phyloP scores from a whole-genome alignment of 352 stramenopile genomes.

The Hyaloperonospora arabidopsidis region DNA sequence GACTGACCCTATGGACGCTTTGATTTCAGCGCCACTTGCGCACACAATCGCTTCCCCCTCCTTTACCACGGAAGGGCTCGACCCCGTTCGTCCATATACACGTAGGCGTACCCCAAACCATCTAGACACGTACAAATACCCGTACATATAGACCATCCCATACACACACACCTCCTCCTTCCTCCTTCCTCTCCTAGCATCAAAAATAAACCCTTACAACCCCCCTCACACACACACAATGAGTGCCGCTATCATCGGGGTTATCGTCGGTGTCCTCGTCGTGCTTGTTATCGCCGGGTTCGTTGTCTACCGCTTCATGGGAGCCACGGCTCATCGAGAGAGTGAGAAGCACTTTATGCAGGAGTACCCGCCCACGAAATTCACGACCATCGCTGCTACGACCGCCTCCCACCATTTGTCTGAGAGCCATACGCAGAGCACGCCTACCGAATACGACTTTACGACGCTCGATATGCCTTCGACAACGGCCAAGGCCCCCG shows the following conservation, averaged over 20 bases:
- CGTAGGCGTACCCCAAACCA: too few relatives aligned
- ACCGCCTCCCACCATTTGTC: constrained; percentile 10
- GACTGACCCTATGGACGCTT: too few relatives aligned
- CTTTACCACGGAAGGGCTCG: too few relatives aligned
- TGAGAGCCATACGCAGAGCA: constrained; percentile 24
- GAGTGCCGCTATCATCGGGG: constrained; percentile 37
- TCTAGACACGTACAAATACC: too few relatives aligned
- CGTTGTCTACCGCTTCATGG: constrained; percentile 31
- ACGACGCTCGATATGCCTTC: constrained; percentile 22
- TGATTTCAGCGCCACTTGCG: too few relatives aligned
- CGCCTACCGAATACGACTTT: constrained; percentile 32
- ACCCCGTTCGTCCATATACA: not conserved
- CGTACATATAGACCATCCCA: too few relatives aligned
- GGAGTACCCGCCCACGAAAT: constrained; percentile 28
- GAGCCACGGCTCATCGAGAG: constrained; percentile 13
- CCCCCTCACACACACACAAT: constrained; percentile 13
- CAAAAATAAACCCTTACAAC: too few relatives aligned
- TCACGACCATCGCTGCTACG: constrained; percentile 3
- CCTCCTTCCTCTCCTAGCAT: too few relatives aligned
- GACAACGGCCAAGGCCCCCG: constrained; percentile 16
- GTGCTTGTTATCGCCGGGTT: constrained; percentile 30
- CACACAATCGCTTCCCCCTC: not conserved
- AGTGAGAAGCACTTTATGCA: constrained; percentile 36
- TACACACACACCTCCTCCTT: too few relatives aligned
- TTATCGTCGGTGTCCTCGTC: constrained; percentile 37